These are phyloP conservation scores for Otatea glauca DNA, from an alignment of 176 grass and related monocot species.

Conservation along the genomic window DNA sequence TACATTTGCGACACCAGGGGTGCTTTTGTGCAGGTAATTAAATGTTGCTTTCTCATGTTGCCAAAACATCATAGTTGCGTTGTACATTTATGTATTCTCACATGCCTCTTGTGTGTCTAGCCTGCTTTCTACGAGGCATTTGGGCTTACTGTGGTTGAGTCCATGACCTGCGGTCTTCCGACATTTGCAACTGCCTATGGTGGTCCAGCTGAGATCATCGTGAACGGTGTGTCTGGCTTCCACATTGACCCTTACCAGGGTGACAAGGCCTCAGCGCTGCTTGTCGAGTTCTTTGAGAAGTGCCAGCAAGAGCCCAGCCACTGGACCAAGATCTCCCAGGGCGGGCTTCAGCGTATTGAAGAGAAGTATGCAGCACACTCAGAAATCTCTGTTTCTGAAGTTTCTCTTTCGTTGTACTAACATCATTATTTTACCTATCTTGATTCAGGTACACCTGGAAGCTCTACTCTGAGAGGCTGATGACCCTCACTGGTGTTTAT, in stretches of 20 bases:
- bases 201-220: constrained; percentile 94
- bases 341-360: constrained; percentile 86
- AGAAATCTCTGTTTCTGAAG: not conserved
- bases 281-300: constrained; percentile 95
- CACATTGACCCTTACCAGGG: constrained; percentile 98
- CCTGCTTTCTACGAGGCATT: constrained; percentile 98
- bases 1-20: constrained; percentile 92
- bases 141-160: constrained; percentile 91
- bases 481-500: constrained; percentile 93
- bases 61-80: not conserved
- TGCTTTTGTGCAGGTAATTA: constrained; percentile 85
- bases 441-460: constrained; percentile 90
- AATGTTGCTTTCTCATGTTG: not conserved
- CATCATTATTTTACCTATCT: not conserved
- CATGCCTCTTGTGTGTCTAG: constrained; percentile 31
- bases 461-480: constrained; percentile 97
- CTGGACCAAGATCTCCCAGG: constrained; percentile 84
- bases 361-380: constrained; percentile 72
- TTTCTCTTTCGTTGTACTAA: not conserved
- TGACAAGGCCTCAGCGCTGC: constrained; percentile 79
- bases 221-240: constrained; percentile 86
- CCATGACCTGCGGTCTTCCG: constrained; percentile 93
- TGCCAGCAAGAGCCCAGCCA: constrained; percentile 60
- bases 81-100: not conserved
- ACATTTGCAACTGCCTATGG: constrained; percentile 93